A percentile compares a stretch with the other conserved stretches of the same genome.
Conservation (phyloP, 139 green algal genomes). For the Picochlorum sp. region DNA sequence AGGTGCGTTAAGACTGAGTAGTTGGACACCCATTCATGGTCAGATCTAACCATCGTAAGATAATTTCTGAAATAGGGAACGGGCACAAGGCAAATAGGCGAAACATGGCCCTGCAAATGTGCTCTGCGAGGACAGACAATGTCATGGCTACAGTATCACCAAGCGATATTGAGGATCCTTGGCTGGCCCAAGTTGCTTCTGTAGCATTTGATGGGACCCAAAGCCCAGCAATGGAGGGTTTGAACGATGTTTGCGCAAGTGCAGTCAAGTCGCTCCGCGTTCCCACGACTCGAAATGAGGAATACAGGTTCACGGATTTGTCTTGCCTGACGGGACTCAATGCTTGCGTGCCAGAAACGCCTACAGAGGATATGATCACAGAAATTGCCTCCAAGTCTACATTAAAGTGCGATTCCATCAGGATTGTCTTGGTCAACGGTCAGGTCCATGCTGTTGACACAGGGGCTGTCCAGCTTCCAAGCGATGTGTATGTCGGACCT, state of each 20-base stretch:
- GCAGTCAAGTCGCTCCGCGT: slow-evolving; percentile 54
- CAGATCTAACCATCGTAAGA: too few relatives aligned
- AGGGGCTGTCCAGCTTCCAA: slow-evolving; percentile 31
- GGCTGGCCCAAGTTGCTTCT: slow-evolving; percentile 21
- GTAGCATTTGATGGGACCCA: not conserved
- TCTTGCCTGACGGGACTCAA: slow-evolving; percentile 22
- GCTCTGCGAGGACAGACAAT: not conserved
- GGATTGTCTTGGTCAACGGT: slow-evolving; percentile 49
- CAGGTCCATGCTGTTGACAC: slow-evolving; percentile 17
- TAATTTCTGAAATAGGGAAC: too few relatives aligned
- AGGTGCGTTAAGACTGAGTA: not conserved
- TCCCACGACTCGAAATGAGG: slow-evolving; percentile 69
- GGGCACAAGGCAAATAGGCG: too few relatives aligned
- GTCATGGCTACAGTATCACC: slow-evolving; percentile 1
- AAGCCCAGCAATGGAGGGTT: not conserved
- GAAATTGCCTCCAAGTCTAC: too few relatives aligned
- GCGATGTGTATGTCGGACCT: slow-evolving; percentile 52
- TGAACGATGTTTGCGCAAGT: slow-evolving; percentile 26
- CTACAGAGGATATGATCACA: too few relatives aligned
- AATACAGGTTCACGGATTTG: slow-evolving; percentile 83
- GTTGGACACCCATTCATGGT: too few relatives aligned
- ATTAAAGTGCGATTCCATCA: not conserved
- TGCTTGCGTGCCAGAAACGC: not conserved
- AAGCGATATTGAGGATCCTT: slow-evolving; percentile 20
- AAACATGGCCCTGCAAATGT: too few relatives aligned